Conservation (phyloP, 148 eudicot species). For the Persicaria tinctoria region DNA sequence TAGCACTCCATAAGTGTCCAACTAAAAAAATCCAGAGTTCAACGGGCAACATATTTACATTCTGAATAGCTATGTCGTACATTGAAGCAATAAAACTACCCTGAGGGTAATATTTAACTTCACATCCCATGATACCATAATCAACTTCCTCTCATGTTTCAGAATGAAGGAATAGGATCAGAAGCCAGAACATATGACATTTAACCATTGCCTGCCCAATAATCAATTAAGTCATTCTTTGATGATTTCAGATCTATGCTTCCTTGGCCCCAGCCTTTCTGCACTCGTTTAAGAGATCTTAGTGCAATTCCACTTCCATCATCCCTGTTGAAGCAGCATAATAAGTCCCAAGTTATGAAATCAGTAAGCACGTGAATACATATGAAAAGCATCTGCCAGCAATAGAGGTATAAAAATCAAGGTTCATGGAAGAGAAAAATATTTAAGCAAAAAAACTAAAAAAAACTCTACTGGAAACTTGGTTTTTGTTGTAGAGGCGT, state of each 20-base stretch:
- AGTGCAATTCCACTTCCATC: slow-evolving; percentile 71
- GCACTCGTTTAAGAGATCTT: slow-evolving; percentile 58
- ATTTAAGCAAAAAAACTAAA: not conserved
- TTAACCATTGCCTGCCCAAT: slow-evolving; percentile 26
- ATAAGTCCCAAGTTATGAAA: not conserved
- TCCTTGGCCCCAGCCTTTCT: slow-evolving; percentile 95
- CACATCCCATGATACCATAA: too few relatives aligned
- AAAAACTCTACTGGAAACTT: not conserved
- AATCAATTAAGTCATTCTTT: slow-evolving; percentile 36
- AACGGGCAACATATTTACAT: not conserved
- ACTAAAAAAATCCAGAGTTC: not conserved
- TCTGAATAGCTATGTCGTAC: not conserved
- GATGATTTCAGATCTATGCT: slow-evolving; percentile 37
- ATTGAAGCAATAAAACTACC: too few relatives aligned
- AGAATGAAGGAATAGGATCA: too few relatives aligned
- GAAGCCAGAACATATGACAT: not conserved
- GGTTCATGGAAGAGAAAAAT: not conserved
- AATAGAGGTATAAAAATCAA: not conserved
- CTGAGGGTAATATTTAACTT: too few relatives aligned
- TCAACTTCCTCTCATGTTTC: too few relatives aligned
- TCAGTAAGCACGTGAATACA: not conserved
- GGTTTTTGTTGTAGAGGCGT: not conserved
- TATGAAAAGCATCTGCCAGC: not conserved
- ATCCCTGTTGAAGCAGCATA: slow-evolving; percentile 43
- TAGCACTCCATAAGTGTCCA: not conserved